Evolutionary conservation across 1,284 basidiomycete species (phyloP).

Genomic region (Hemileia vastatrix): DNA sequence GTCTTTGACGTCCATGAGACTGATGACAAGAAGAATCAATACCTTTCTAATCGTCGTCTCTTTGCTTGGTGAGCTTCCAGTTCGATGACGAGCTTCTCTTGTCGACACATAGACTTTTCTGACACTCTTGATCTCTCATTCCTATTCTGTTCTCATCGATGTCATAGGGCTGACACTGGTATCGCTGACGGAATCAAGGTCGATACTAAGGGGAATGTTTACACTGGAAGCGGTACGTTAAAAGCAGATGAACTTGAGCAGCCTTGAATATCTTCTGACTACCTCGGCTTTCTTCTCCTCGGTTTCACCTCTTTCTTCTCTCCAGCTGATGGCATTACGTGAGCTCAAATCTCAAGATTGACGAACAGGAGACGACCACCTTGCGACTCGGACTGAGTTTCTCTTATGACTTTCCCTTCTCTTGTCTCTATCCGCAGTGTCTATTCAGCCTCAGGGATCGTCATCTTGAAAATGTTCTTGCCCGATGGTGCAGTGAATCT

Average conservation of each 20-base stretch:
- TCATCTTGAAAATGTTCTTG: neutral
- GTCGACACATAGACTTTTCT: neutral
- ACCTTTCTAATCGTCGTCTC: conserved; percentile 56
- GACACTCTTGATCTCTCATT: neutral
- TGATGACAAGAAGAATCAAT: conserved; percentile 52
- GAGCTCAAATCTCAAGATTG: conserved; percentile 62
- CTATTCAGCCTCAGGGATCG: neutral
- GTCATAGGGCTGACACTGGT: conserved; percentile 52
- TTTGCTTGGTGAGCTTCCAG: conserved; percentile 53
- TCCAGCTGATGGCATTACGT: conserved; percentile 50
- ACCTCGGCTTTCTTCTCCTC: conserved; percentile 1
- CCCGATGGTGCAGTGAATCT: conserved; percentile 52
- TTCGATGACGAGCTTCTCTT: neutral
- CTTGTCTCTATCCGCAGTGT: neutral
- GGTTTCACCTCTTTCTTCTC: neutral
- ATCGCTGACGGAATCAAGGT: conserved; percentile 55
- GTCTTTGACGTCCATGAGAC: conserved; percentile 58
- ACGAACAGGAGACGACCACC: conserved; percentile 55
- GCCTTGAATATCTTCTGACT: too few relatives aligned
- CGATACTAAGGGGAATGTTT: conserved; percentile 59
- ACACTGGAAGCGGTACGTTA: conserved; percentile 58
- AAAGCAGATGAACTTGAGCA: neutral
- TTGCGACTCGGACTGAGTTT: neutral
- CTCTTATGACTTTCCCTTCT: neutral
- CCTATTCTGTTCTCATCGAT: neutral